Percentiles rank a stretch among this genome's conserved stretches.
Conservation (phyloP, 2,329 filamentous ascomycete genomes). For the Colletotrichum shisoi region DNA sequence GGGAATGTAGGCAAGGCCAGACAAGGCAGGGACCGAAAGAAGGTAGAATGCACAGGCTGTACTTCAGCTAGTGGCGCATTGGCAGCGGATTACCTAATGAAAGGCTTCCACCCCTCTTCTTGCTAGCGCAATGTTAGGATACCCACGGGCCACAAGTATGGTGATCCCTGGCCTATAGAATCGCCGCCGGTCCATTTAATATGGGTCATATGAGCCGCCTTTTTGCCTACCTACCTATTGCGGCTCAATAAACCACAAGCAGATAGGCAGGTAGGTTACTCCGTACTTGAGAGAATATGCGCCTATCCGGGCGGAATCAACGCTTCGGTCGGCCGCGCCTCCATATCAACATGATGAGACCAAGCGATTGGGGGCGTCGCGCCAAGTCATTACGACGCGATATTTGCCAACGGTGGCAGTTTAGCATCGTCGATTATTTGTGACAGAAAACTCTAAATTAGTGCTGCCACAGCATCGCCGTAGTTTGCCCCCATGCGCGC, state of each 20-base stretch:
- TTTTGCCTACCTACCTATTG: not conserved
- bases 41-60: conserved; percentile 6
- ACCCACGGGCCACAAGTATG: no score
- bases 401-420: not conserved
- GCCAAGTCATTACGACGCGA: not conserved
- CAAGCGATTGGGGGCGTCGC: not conserved
- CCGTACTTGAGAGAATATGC: not conserved
- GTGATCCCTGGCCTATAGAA: conserved; percentile 10
- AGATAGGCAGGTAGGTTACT: not conserved
- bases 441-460: conserved; percentile 2
- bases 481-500: not conserved
- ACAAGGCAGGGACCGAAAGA: conserved; percentile 4
- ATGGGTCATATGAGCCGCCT: not conserved
- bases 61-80: not conserved
- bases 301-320: not conserved
- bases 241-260: not conserved
- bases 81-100: conserved; percentile 16
- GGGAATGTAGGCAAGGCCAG: conserved; percentile 10
- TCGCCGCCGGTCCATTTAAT: not conserved
- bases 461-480: not conserved
- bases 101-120: not conserved
- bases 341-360: not conserved
- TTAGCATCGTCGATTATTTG: not conserved
- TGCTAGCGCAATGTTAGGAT: not conserved
- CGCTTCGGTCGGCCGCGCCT: not conserved